These are phyloP conservation scores for Pyrenophora graminea DNA, from an alignment of 2,329 filamentous ascomycete species.

Conservation along the genomic window DNA sequence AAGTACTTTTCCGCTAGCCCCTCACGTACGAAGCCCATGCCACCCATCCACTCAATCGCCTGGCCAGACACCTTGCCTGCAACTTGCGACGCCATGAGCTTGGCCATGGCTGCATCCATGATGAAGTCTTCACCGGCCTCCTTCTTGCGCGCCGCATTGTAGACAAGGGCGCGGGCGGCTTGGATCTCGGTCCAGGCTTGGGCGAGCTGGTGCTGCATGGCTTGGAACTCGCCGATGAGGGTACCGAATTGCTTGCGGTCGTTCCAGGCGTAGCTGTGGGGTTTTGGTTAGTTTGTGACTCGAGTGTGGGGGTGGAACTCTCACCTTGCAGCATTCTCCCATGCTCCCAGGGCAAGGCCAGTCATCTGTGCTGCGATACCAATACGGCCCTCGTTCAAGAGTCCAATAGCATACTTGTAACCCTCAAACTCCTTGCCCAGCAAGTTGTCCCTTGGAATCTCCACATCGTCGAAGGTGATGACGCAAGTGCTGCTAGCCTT, in stretches of 20 bases:
- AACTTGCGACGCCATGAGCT: constrained; percentile 91
- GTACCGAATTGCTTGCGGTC: constrained; percentile 96
- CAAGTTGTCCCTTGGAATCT: constrained; percentile 84
- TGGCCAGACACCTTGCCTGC: constrained; percentile 82
- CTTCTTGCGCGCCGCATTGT: constrained; percentile 97
- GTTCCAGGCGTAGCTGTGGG: constrained; percentile 84
- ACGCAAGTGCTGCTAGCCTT: constrained; percentile 95
- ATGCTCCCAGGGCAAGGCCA: constrained; percentile 88
- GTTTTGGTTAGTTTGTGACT: constrained; percentile 12
- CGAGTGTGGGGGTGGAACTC: constrained; percentile 33
- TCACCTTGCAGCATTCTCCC: constrained; percentile 84
- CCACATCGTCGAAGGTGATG: constrained; percentile 94
- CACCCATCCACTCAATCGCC: constrained; percentile 98
- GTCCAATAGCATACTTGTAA: constrained; percentile 95
- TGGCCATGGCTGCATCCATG: constrained; percentile 95
- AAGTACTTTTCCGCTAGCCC: constrained; percentile 98
- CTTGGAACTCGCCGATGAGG: constrained; percentile 94
- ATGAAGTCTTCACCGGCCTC: constrained; percentile 96
- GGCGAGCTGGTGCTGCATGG: constrained; percentile 98
- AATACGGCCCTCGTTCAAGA: constrained; percentile 95
- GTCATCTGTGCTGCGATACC: constrained; percentile 99
- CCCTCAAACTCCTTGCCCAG: constrained; percentile 87
- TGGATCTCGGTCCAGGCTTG: constrained; percentile 94
- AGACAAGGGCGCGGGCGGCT: constrained; percentile 88
- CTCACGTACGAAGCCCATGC: constrained; percentile 97